Conservation (phyloP, 495 filamentous ascomycete genomes). For the Pyrenula aspistea region DNA sequence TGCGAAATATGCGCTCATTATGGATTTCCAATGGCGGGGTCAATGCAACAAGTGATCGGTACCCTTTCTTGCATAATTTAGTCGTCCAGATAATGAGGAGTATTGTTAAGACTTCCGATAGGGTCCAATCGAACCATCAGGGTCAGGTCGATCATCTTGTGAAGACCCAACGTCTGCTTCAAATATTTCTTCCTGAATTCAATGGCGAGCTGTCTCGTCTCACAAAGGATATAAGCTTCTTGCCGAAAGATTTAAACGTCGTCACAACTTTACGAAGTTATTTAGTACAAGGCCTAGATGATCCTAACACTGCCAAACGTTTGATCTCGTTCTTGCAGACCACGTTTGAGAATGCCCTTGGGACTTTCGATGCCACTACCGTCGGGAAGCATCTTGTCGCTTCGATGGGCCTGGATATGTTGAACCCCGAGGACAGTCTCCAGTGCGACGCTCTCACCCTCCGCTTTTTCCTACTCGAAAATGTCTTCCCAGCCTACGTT, state of each 20-base stretch:
- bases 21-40: neutral
- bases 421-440: constrained; percentile 33
- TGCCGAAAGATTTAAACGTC: neutral
- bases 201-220: neutral
- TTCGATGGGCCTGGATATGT: constrained; percentile 46
- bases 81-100: neutral
- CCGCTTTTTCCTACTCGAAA: constrained; percentile 42
- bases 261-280: constrained; percentile 51
- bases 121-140: neutral
- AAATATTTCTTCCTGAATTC: neutral
- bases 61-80: neutral
- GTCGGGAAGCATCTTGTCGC: constrained; percentile 46
- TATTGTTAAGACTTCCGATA: neutral
- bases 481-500: constrained; percentile 56
- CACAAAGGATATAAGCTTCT: neutral
- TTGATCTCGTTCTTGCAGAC: constrained; percentile 52
- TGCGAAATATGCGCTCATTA: neutral
- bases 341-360: constrained; percentile 48
- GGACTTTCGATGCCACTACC: constrained; percentile 22
- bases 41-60: neutral
- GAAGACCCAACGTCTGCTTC: neutral
- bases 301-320: constrained; percentile 35
- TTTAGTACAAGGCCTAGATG: constrained; percentile 27
- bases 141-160: neutral
- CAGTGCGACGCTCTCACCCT: constrained; percentile 33